phyloP scores from a whole-genome alignment of 2,329 filamentous ascomycete species.

The Akanthomyces lecanii region DNA sequence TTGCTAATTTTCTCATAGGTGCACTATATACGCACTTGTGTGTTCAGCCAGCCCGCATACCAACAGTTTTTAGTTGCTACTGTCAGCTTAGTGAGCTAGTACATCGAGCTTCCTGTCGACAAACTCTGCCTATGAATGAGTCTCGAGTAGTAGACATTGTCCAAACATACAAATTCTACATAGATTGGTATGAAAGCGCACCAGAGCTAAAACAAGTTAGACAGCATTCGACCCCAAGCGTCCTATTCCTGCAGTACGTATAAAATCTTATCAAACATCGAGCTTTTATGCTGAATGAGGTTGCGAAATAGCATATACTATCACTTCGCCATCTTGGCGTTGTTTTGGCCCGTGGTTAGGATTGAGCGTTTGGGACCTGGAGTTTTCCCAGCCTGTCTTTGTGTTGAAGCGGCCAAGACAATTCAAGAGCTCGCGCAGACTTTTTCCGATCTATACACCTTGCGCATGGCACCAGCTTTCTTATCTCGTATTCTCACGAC shows the following conservation, averaged over 20 bases:
- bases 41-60: constrained; percentile 58
- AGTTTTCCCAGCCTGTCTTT: constrained; percentile 59
- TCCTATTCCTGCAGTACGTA: constrained; percentile 68
- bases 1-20: constrained; percentile 10
- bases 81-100: constrained; percentile 70
- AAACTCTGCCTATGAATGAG: constrained; percentile 64
- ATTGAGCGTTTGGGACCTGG: constrained; percentile 46
- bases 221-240: constrained; percentile 66
- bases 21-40: constrained; percentile 45
- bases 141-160: constrained; percentile 58
- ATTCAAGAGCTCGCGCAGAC: constrained; percentile 53
- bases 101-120: constrained; percentile 64
- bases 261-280: too few species aligned
- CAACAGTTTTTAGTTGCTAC: constrained; percentile 63
- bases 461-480: constrained; percentile 54
- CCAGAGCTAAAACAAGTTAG: constrained; percentile 60
- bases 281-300: constrained; percentile 17
- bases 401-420: constrained; percentile 55
- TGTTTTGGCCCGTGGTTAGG: constrained; percentile 65
- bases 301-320: constrained; percentile 58
- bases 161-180: constrained; percentile 64
- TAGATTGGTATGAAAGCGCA: constrained; percentile 67
- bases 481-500: constrained; percentile 59
- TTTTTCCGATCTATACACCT: constrained; percentile 54
- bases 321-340: constrained; percentile 62